A percentile compares a stretch with the other conserved stretches of the same genome.
Evolutionary conservation across 352 stramenopile genomes (phyloP).

Genomic region (Pythium grandisporangium): DNA sequence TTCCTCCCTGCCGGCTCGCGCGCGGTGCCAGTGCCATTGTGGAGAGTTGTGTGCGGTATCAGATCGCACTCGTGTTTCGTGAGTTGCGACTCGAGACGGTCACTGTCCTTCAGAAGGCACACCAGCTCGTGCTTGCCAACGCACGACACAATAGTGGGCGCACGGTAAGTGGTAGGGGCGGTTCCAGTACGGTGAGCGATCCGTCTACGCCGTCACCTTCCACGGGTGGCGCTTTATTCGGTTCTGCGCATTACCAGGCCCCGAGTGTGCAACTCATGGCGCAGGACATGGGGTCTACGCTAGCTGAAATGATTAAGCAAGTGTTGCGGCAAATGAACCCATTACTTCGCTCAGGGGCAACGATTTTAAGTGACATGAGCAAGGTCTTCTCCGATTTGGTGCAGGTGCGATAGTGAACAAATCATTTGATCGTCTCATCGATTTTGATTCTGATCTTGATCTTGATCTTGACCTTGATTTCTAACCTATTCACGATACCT

Average conservation of each 20-base stretch:
- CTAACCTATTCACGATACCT: too few relatives aligned
- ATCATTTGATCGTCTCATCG: too few relatives aligned
- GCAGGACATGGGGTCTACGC: conserved; percentile 35
- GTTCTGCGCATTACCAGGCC: conserved; percentile 3
- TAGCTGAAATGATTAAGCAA: conserved; percentile 72
- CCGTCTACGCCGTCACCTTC: too few relatives aligned
- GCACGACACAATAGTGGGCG: conserved; percentile 20
- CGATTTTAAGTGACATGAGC: conserved; percentile 63
- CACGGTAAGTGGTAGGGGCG: conserved; percentile 9
- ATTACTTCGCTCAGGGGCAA: conserved; percentile 53
- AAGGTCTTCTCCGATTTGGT: conserved; percentile 70
- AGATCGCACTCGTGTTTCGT: conserved; percentile 68
- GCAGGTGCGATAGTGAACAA: conserved; percentile 20
- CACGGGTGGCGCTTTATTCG: neutral
- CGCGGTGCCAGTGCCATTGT: conserved; percentile 38
- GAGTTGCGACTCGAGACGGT: conserved; percentile 48
- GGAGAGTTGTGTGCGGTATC: conserved; percentile 60
- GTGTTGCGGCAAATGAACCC: conserved; percentile 73
- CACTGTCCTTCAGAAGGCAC: conserved; percentile 38
- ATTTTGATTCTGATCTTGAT: too few relatives aligned
- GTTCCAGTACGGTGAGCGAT: too few relatives aligned
- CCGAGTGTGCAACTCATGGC: conserved; percentile 47
- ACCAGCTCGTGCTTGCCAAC: conserved; percentile 30
- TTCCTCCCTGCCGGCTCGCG: conserved; percentile 45
- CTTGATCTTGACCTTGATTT: too few relatives aligned